Evolutionary conservation across 495 filamentous ascomycete genomes (phyloP), one percentile per base, ranked within the genome.

Genomic region (Trichocladium uniseriatum): DNA sequence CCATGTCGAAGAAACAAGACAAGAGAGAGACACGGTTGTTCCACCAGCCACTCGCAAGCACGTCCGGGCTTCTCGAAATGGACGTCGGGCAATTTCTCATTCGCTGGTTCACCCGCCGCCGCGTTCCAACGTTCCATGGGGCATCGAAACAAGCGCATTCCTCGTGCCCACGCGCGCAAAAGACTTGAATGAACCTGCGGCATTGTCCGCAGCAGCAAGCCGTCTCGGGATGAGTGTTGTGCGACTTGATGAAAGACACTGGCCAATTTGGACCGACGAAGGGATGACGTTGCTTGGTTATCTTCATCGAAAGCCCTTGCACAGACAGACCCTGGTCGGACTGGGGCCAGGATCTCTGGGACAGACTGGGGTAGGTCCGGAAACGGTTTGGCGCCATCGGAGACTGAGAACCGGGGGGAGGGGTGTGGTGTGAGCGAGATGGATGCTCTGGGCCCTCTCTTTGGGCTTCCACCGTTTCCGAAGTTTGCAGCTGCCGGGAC

Each of bases 301-400:
- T n/a, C n/a, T n/a, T n/a, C n/a, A 57, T 58, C 59, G 61, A 65
- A 60, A 60, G 62, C 62, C n/a, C n/a, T n/a, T 63, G 58, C 54
- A 44, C 54, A 58, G 42, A 38, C 21, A 19, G 37, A 39, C 37
- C 54, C 32, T 15, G 21, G 35, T 31, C 48, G 32, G 45, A 49
- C 34, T 28, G 38, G 41, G 49, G 52, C 34, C 56, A 49, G 52
- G 54, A 47, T 57, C 39, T 47, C 22, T 48, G 34, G 53, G 32
- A 20, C 46, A 44, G 49, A 50, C 52, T 57, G 52, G 61, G 60
- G 54, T 42, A 49, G 7, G 38, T 10, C 60, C 58, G 10, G 54
- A 57, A 61, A 44, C 36, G 56, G 58, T 51, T 57, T 61, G 57
- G 61, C 48, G 49, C 53, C 53, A 59, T 57, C 58, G 53, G 43